Evolutionary conservation across 2,329 filamentous ascomycete genomes (phyloP), one percentile per base, ranked within the genome.

Genomic region (Aspergillus pseudoglaucus): DNA sequence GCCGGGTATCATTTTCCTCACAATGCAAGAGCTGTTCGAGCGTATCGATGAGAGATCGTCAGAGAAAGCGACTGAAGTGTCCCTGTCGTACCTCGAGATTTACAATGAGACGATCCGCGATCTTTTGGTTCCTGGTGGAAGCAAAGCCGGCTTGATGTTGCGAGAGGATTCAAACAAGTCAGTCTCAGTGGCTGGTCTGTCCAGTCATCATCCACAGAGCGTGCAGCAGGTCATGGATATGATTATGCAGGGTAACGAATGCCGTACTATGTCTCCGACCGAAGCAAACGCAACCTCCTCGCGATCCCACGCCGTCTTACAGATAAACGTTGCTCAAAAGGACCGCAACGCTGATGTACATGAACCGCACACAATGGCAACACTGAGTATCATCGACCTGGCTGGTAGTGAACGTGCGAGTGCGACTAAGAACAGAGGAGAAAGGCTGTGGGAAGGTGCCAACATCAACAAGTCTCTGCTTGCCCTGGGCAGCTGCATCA

Each of bases 381-480:
- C 93, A 0, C 79, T 98, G 40, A 97, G 91, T 65, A 97, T 98
- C 61, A 98, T 98, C 66, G 93, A 98, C 74, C 75, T 98, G 59
- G 93, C 93, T 4, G 93, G 93, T 45, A 97, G 90, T 56, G 93
- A 98, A 70, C 83, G 93, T 59, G 93, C 93, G 1, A 96, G 90
- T 48, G 93, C 90, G 20, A 98, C 93, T 17, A 95, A 96, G 73
- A 98, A 98, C 68, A 79, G 93, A 47, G 93, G 93, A 47, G 91
- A 95, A 65, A 80, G 93, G 33, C 74, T 98, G 33, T 77, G 90
- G 12, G 93, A 98, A 69, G 93, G 93, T 54, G 93, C 93, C 60
- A 98, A 98, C 70, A 98, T 98, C 80, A 98, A 98, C 81, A 96
- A 97, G 65, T 98, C 93, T 1, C 78, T 98, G 2, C 82, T 98